Conservation (phyloP, 306 rosid genomes). For the Cucurbita pepo region DNA sequence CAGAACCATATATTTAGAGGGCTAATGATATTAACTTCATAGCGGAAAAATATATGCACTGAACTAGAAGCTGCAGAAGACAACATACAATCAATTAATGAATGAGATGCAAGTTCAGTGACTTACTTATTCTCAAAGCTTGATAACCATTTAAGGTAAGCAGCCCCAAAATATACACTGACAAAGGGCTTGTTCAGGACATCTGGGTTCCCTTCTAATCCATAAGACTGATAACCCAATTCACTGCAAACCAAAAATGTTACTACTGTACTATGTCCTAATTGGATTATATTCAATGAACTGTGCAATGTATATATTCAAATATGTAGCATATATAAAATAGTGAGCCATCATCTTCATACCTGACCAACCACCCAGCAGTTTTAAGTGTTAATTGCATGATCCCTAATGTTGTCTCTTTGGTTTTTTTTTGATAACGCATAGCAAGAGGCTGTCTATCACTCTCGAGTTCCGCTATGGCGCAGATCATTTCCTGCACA, state of each 20-base stretch:
- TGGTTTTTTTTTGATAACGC: constrained; percentile 21
- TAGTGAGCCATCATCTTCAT: not conserved
- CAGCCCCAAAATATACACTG: constrained; percentile 64
- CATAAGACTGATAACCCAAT: constrained; percentile 36
- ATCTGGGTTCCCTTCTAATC: constrained; percentile 17
- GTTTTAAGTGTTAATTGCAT: constrained; percentile 57
- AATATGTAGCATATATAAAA: not conserved
- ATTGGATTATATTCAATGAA: not conserved
- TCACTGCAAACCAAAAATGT: constrained; percentile 32
- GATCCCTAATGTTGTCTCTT: constrained; percentile 42
- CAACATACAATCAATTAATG: not conserved
- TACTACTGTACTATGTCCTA: constrained; percentile 11
- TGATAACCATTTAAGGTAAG: constrained; percentile 65
- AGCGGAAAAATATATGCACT: not conserved
- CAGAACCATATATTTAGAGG: not conserved
- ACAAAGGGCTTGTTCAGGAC: constrained; percentile 45
- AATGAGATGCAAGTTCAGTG: not conserved
- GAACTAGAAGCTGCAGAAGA: not conserved
- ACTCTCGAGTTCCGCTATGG: constrained; percentile 77
- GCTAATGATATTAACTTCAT: not conserved
- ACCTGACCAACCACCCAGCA: constrained; percentile 54
- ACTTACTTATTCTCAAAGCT: constrained; percentile 50
- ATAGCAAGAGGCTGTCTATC: constrained; percentile 58
- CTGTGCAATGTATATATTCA: not conserved
- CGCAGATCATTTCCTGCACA: constrained; percentile 57